Percentiles rank a stretch among this genome's conserved stretches.
Evolutionary conservation across 768 basidiomycete genomes (phyloP).

Genomic region (Tylopilus vinaceipallidus): DNA sequence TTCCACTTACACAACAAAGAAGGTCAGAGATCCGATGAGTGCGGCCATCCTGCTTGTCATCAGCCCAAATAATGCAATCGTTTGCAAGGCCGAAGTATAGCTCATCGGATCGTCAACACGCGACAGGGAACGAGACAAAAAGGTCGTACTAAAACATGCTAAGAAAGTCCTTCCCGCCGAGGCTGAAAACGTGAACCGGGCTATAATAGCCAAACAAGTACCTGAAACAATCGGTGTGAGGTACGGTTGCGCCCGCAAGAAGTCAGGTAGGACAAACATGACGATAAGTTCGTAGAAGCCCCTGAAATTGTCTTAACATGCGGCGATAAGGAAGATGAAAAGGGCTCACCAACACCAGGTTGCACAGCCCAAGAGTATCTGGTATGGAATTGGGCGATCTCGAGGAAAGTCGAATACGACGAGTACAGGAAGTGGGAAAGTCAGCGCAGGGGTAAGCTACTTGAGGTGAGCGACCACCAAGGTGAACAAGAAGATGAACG

Average conservation of each 20-base stretch:
- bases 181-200: conserved; percentile 34
- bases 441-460: conserved; percentile 57
- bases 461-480: not conserved
- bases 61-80: conserved; percentile 70
- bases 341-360: conserved; percentile 61
- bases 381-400: conserved; percentile 57
- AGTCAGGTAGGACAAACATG: conserved; percentile 32
- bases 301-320: conserved; percentile 35
- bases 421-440: conserved; percentile 61
- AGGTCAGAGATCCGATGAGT: conserved; percentile 52
- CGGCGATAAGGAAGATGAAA: not conserved
- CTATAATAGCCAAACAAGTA: conserved; percentile 44
- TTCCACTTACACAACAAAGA: conserved; percentile 50
- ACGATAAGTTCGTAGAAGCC: conserved; percentile 56
- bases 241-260: not conserved
- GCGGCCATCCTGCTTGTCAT: conserved; percentile 67
- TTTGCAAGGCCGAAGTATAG: conserved; percentile 41
- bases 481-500: conserved; percentile 23
- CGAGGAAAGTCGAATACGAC: conserved; percentile 74
- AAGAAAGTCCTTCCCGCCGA: conserved; percentile 43
- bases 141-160: conserved; percentile 35
- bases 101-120: conserved; percentile 12
- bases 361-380: conserved; percentile 53
- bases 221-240: conserved; percentile 19
- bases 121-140: not conserved